A percentile compares a stretch with the other conserved stretches of the same genome.
Evolutionary conservation across 345 rosid species (phyloP).

Genomic region (Lenwebbia sp.): DNA sequence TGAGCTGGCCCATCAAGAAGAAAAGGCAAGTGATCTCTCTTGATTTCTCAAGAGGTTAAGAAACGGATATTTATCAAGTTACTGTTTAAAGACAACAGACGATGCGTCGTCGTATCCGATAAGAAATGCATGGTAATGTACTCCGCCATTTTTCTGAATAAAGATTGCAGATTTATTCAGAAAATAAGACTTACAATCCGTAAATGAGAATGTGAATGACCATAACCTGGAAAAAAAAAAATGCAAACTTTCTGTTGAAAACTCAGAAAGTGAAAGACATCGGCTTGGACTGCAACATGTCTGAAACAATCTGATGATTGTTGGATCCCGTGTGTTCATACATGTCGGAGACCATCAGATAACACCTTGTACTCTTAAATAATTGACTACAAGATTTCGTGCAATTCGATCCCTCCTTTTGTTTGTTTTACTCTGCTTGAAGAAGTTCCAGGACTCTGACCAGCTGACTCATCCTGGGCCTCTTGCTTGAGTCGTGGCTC

Average conservation of each 20-base stretch:
- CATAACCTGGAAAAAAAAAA: background rate
- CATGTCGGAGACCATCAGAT: background rate
- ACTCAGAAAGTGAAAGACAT: background rate
- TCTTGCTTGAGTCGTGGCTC: slow-evolving; percentile 46
- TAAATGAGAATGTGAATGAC: background rate
- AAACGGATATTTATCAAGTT: background rate
- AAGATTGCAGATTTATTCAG: background rate
- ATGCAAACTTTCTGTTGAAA: background rate
- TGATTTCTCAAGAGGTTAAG: background rate
- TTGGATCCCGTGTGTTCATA: background rate
- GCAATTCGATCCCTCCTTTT: background rate
- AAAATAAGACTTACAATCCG: background rate
- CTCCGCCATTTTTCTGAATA: background rate
- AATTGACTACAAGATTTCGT: background rate
- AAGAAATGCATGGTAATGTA: background rate
- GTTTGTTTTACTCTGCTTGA: background rate
- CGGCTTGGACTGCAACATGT: background rate
- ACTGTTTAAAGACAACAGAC: fast-evolving
- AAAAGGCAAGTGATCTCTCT: background rate
- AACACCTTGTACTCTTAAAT: background rate
- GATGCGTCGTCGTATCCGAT: background rate
- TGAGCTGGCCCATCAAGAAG: background rate
- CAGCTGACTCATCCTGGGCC: slow-evolving; percentile 61
- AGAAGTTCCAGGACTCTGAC: slow-evolving; percentile 48
- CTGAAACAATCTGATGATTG: background rate